Evolutionary conservation across 768 basidiomycete species (phyloP).

Genomic region (Leccinum olivaceopallidum): DNA sequence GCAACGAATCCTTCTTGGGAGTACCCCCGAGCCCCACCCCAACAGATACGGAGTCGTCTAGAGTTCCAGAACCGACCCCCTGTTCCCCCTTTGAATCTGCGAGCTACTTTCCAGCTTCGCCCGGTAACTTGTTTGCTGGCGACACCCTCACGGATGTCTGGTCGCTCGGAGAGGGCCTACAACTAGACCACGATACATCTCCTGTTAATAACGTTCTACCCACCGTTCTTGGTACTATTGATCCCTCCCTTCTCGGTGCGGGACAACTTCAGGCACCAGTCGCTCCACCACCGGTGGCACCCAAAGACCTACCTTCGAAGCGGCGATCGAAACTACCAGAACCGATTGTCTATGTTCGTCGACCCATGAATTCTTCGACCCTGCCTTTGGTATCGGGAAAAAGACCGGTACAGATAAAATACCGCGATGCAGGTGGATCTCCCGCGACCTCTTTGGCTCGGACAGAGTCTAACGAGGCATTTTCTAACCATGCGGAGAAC

Average conservation of each 20-base stretch:
- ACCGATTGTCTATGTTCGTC: constrained; percentile 33
- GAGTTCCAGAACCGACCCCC: neutral
- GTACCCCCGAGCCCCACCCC: constrained; percentile 28
- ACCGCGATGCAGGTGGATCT: constrained; percentile 20
- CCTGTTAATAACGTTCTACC: neutral
- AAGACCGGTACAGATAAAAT: constrained; percentile 33
- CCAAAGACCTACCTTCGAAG: constrained; percentile 2
- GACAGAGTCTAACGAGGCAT: neutral
- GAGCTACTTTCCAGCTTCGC: constrained; percentile 6
- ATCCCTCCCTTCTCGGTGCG: constrained; percentile 31
- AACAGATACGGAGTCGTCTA: neutral
- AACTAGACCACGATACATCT: neutral
- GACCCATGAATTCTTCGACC: constrained; percentile 24
- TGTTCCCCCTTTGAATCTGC: constrained; percentile 1
- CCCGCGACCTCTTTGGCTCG: constrained; percentile 1
- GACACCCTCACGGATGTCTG: constrained; percentile 6
- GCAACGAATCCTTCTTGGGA: constrained; percentile 26
- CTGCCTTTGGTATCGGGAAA: constrained; percentile 23
- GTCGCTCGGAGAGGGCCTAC: constrained; percentile 4
- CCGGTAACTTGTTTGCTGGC: constrained; percentile 1
- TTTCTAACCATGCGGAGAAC: neutral
- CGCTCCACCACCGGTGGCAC: neutral
- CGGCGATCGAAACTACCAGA: constrained; percentile 20
- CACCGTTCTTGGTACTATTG: constrained; percentile 22
- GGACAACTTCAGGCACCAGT: constrained; percentile 5